Base-by-base conservation (phyloP, 352 stramenopile species). In the Ophiocytium majus region DNA sequence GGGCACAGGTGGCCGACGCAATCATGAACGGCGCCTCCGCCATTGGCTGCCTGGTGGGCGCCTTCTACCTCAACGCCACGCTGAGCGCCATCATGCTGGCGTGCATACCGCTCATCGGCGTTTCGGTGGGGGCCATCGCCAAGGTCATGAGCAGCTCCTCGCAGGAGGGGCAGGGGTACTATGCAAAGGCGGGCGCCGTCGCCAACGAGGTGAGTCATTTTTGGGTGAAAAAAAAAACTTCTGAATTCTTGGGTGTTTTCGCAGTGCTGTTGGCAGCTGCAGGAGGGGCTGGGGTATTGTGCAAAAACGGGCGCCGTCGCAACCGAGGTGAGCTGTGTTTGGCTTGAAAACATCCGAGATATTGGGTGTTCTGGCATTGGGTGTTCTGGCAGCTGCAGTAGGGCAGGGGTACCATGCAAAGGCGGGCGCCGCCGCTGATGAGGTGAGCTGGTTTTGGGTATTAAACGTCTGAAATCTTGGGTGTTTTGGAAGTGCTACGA, bases 91-190 rank as follows among this genome's bases (percentile, higher is more conserved):
- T 88, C 0, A 81, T 88, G 84, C 37, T 88, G 34, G 80, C 43
- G 17, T 88, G 84, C 66, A 50, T 88, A 5, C 84, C 84, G 0
- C 84, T 88, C 33, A 86, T 88, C 10, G 84, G 80, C 5, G 49
- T 10, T 0, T 84, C 71, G 78, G 85, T 87, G 5, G 85, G 36
- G 0, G 75, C 87, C 81, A n/a, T 88, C 0, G 74, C 85, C 49
- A 84, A 83, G 81, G 81, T 88, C 64, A 88, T 88, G 85, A 83
- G 75, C 0, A n/a, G n/a, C n/a, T n/a, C n/a, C n/a, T n/a, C n/a
- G n/a, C n/a, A n/a, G n/a, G 71, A 87, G 81, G 85, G 83, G 0
- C 63, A 63, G 23, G 63, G 71, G 37, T 74, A 84, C 57, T 89
- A 89, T 75, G 37, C 36, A 9, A 87, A 88, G 50, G 75, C 75